Evolutionary conservation across 2,329 filamentous ascomycete species (phyloP).

Genomic region (Aureobasidium sp.): DNA sequence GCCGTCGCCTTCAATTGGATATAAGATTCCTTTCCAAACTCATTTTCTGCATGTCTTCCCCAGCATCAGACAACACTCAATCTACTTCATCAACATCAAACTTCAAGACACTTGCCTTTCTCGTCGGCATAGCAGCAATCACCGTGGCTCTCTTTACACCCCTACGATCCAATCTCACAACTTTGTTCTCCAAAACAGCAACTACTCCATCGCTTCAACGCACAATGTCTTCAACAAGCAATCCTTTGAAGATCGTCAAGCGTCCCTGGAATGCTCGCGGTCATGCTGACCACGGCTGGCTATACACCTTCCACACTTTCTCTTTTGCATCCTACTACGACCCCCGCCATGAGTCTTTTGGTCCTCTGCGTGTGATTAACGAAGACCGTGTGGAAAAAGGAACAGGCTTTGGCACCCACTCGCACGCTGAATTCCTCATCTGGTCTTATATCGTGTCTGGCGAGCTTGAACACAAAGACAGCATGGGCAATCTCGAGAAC

Average conservation of each 20-base stretch:
- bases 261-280: slow-evolving; percentile 67
- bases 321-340: slow-evolving; percentile 68
- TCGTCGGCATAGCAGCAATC: slow-evolving; percentile 34
- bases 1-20: not conserved
- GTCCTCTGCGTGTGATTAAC: slow-evolving; percentile 75
- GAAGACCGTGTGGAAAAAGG: slow-evolving; percentile 73
- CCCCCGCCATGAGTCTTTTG: slow-evolving; percentile 61
- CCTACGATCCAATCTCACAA: slow-evolving; percentile 32
- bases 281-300: slow-evolving; percentile 77
- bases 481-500: slow-evolving; percentile 63
- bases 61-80: slow-evolving; percentile 7
- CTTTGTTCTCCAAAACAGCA: slow-evolving; percentile 26
- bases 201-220: slow-evolving; percentile 13
- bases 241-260: slow-evolving; percentile 55
- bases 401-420: slow-evolving; percentile 76
- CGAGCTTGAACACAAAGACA: slow-evolving; percentile 81
- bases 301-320: slow-evolving; percentile 82
- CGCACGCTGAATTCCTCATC: slow-evolving; percentile 81
- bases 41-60: slow-evolving; percentile 19
- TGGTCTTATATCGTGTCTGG: slow-evolving; percentile 82
- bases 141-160: slow-evolving; percentile 40
- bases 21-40: not conserved
- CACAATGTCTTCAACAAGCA: slow-evolving; percentile 19
- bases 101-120: slow-evolving; percentile 24
- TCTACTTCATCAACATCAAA: slow-evolving; percentile 11